Evolutionary conservation across 345 rosid genomes (phyloP).

Genomic region (Mercurialis annua): DNA sequence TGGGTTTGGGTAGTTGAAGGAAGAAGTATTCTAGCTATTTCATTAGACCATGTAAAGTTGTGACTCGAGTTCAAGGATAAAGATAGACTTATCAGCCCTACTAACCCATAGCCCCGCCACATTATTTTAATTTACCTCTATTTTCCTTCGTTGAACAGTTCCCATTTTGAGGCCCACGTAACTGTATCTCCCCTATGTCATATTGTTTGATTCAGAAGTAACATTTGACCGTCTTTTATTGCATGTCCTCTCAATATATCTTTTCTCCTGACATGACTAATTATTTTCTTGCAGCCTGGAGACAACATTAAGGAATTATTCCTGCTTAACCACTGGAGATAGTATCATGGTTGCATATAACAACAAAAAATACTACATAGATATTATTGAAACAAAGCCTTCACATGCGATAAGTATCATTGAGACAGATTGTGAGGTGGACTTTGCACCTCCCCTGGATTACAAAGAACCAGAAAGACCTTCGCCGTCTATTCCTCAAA

Average conservation of each 20-base stretch:
- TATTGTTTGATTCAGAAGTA: not conserved
- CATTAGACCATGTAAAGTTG: not conserved
- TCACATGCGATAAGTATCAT: conserved; percentile 91
- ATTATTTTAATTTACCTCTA: not conserved
- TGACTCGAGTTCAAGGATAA: not conserved
- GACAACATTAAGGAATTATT: conserved; percentile 91
- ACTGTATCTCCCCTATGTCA: not conserved
- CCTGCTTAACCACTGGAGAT: conserved; percentile 95
- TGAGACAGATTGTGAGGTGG: conserved; percentile 99
- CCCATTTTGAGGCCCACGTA: not conserved
- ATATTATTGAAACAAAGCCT: conserved; percentile 91
- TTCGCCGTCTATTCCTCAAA: conserved; percentile 33
- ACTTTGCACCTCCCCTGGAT: conserved; percentile 97
- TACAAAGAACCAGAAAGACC: conserved; percentile 95
- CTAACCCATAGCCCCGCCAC: not conserved
- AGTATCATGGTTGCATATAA: conserved; percentile 99
- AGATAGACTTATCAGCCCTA: not conserved
- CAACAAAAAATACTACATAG: conserved; percentile 95
- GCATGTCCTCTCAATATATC: not conserved
- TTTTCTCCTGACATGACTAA: not conserved
- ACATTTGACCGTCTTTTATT: not conserved
- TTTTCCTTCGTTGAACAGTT: not conserved
- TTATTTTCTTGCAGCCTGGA: conserved; percentile 63
- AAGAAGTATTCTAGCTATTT: not conserved
- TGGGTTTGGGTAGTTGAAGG: not conserved